Conservation (phyloP, 306 rosid genomes). For the Acacia acuminata region DNA sequence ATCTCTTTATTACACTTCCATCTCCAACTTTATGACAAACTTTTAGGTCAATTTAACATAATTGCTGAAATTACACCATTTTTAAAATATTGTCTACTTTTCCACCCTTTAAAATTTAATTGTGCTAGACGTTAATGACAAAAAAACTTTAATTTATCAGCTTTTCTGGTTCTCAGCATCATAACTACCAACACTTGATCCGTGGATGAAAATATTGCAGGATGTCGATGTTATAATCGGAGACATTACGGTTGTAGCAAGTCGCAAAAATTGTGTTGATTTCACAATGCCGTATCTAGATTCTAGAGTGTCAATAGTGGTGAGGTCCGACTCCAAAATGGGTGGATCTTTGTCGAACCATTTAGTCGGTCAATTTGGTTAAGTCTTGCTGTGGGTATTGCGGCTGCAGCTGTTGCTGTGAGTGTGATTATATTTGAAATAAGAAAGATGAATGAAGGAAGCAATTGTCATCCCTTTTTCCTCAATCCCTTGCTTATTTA, state of each 20-base stretch:
- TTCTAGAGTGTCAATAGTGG: not conserved
- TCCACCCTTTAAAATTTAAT: too few species aligned
- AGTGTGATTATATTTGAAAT: not conserved
- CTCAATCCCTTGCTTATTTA: not conserved
- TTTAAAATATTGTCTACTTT: too few species aligned
- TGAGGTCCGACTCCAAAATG: not conserved
- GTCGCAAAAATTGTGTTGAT: not conserved
- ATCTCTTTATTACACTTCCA: too few species aligned
- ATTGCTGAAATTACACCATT: too few species aligned
- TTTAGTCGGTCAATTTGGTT: not conserved
- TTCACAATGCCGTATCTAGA: not conserved
- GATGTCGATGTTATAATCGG: not conserved
- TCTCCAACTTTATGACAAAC: too few species aligned
- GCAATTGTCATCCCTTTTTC: too few species aligned
- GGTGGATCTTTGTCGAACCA: not conserved
- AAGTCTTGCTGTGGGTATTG: not conserved
- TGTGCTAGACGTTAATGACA: fast-evolving
- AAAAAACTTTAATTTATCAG: too few species aligned
- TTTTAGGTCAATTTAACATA: too few species aligned
- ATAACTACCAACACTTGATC: too few species aligned
- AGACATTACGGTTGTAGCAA: not conserved
- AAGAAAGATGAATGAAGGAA: not conserved
- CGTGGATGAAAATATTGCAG: not conserved
- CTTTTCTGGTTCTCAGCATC: too few species aligned
- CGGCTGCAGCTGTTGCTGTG: not conserved